phyloP scores from a whole-genome alignment of 352 stramenopile genomes.

The Pythium dissimile region DNA sequence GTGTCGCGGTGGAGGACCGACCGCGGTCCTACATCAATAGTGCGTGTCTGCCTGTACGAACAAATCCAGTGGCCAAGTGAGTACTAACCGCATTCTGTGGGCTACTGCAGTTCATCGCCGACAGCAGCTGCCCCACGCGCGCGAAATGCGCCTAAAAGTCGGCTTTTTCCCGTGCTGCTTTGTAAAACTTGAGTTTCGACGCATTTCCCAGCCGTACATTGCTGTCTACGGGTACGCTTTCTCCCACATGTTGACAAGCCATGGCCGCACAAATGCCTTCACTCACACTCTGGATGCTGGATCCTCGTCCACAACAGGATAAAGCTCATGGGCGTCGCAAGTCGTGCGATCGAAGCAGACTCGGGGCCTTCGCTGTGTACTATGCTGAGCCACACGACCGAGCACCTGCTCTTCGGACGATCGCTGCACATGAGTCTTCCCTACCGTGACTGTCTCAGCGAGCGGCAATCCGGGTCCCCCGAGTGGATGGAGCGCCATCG shows the following conservation, averaged over 20 bases:
- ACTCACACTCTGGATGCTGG: neutral
- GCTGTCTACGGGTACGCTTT: slow-evolving; percentile 60
- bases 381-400: slow-evolving; percentile 58
- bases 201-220: slow-evolving; percentile 47
- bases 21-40: slow-evolving; percentile 55
- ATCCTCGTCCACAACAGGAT: slow-evolving; percentile 25
- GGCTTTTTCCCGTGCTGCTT: slow-evolving; percentile 68
- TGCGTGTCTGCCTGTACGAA: slow-evolving; percentile 20
- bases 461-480: slow-evolving; percentile 24
- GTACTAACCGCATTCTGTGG: too few species aligned
- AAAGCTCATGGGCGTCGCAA: slow-evolving; percentile 41
- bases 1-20: slow-evolving; percentile 62
- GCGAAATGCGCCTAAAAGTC: slow-evolving; percentile 49
- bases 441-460: slow-evolving; percentile 26
- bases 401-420: slow-evolving; percentile 31
- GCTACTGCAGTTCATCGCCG: slow-evolving; percentile 46
- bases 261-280: neutral
- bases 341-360: slow-evolving; percentile 49
- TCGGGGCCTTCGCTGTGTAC: slow-evolving; percentile 54
- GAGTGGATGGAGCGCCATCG: slow-evolving; percentile 30
- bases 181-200: slow-evolving; percentile 61
- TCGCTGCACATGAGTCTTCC: slow-evolving; percentile 28
- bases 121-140: slow-evolving; percentile 49
- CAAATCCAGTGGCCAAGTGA: too few species aligned
- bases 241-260: too few species aligned